Percentiles rank a stretch among this genome's conserved stretches.
phyloP scores from a whole-genome alignment of 495 filamentous ascomycete species.

The Tuber aestivum region DNA sequence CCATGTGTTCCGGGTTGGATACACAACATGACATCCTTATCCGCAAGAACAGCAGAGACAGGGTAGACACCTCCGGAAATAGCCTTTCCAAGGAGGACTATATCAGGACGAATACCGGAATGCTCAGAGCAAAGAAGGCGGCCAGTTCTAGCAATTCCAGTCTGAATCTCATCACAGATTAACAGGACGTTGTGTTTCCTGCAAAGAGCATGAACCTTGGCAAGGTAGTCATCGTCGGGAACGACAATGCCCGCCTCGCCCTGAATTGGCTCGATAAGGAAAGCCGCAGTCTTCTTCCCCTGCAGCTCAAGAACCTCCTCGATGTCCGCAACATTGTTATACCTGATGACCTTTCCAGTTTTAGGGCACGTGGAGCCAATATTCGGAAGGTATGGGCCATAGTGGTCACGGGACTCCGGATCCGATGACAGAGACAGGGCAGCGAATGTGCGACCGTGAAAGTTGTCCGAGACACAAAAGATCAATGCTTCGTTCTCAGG shows the following conservation, averaged over 20 bases:
- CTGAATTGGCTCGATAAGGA: slow-evolving; percentile 96
- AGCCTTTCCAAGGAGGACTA: slow-evolving; percentile 92
- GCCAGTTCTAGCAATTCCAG: slow-evolving; percentile 84
- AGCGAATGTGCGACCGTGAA: slow-evolving; percentile 92
- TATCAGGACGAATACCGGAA: slow-evolving; percentile 88
- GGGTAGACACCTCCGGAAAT: slow-evolving; percentile 99
- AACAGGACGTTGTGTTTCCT: slow-evolving; percentile 88
- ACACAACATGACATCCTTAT: slow-evolving; percentile 92
- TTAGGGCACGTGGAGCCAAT: slow-evolving; percentile 72
- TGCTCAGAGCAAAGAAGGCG: slow-evolving; percentile 90
- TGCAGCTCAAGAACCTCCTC: slow-evolving; percentile 72
- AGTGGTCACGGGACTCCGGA: slow-evolving; percentile 91
- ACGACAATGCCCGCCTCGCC: slow-evolving; percentile 97
- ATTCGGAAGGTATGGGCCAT: slow-evolving; percentile 88
- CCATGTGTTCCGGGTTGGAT: slow-evolving; percentile 95
- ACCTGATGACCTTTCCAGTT: slow-evolving; percentile 71
- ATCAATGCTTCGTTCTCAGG: slow-evolving; percentile 76
- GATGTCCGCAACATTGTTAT: slow-evolving; percentile 76
- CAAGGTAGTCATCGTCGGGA: slow-evolving; percentile 81
- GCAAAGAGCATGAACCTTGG: slow-evolving; percentile 75
- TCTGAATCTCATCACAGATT: slow-evolving; percentile 99
- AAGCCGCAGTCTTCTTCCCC: slow-evolving; percentile 79
- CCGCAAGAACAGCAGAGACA: slow-evolving; percentile 84
- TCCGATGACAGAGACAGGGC: slow-evolving; percentile 93
- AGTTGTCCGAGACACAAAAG: slow-evolving; percentile 82